Evolutionary conservation across 2,329 filamentous ascomycete genomes (phyloP).

Genomic region (Fusarium pilosicola): DNA sequence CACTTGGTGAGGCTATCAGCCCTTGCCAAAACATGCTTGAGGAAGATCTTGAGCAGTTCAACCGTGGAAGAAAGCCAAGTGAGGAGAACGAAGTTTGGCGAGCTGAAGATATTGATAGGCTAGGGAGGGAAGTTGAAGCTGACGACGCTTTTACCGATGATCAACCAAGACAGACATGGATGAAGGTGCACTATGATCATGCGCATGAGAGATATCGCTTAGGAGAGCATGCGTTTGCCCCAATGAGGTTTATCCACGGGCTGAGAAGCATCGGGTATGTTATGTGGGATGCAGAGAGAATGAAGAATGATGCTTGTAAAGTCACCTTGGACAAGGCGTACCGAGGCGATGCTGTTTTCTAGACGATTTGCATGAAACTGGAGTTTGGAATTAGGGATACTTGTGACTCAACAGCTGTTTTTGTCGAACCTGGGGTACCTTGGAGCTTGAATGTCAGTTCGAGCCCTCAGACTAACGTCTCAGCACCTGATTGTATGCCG

Average conservation of each 20-base stretch:
- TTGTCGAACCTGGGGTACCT: not conserved
- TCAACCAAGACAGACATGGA: constrained; percentile 32
- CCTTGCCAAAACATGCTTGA: constrained; percentile 24
- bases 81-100: constrained; percentile 14
- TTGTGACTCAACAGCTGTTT: not conserved
- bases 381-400: not conserved
- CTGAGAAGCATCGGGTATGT: constrained; percentile 36
- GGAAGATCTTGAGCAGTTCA: constrained; percentile 31
- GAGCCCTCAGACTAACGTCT: not conserved
- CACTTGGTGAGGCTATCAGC: constrained; percentile 2
- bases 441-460: not conserved
- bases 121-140: constrained; percentile 27
- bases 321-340: constrained; percentile 28
- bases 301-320: constrained; percentile 30
- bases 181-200: constrained; percentile 29
- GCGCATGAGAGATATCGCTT: constrained; percentile 27
- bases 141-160: constrained; percentile 27
- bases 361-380: not conserved
- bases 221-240: constrained; percentile 23
- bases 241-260: constrained; percentile 35
- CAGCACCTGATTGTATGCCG: not conserved
- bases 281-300: constrained; percentile 35
- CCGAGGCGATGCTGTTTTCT: constrained; percentile 33
- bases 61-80: constrained; percentile 4
- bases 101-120: constrained; percentile 30